These are phyloP conservation scores for Cladosporium sp. DNA, from an alignment of 2,329 filamentous ascomycete species.

Conservation along the genomic window DNA sequence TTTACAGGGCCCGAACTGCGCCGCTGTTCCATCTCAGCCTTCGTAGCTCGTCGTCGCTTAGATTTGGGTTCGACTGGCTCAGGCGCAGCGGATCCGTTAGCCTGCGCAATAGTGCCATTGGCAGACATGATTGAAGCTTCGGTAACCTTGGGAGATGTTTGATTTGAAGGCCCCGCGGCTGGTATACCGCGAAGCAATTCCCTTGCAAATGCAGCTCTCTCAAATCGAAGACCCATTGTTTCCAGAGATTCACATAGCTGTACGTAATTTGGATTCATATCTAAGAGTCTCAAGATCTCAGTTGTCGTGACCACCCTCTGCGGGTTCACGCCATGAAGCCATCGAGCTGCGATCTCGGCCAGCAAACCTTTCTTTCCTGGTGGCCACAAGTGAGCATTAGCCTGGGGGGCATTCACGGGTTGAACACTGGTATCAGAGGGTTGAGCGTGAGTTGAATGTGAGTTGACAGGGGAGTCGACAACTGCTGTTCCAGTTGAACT, in stretches of 20 bases:
- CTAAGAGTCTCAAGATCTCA: conserved; percentile 45
- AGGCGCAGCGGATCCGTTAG: conserved; percentile 8
- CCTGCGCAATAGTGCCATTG: conserved; percentile 16
- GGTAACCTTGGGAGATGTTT: not conserved
- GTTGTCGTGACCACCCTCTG: conserved; percentile 35
- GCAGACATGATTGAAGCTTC: conserved; percentile 6
- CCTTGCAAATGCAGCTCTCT: conserved; percentile 51
- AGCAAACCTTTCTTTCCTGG: conserved; percentile 47
- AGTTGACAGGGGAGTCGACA: not conserved
- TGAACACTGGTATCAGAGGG: not conserved
- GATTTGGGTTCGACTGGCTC: not conserved
- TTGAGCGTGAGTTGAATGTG: not conserved
- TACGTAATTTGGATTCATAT: conserved; percentile 53
- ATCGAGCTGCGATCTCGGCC: conserved; percentile 47
- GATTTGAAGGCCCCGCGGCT: conserved; percentile 32
- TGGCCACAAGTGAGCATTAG: conserved; percentile 46
- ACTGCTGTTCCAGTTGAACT: not conserved
- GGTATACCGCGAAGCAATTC: conserved; percentile 45
- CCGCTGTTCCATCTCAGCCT: conserved; percentile 8
- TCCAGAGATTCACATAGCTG: conserved; percentile 54
- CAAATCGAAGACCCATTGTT: conserved; percentile 44
- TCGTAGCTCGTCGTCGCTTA: not conserved
- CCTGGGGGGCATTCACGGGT: not conserved
- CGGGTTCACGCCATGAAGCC: conserved; percentile 47
- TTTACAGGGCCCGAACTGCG: not conserved